Percentiles rank a stretch among this genome's conserved stretches.
These are phyloP conservation scores for Monilinia aucupariae DNA, from an alignment of 2,329 filamentous ascomycete species.

Conservation along the genomic window DNA sequence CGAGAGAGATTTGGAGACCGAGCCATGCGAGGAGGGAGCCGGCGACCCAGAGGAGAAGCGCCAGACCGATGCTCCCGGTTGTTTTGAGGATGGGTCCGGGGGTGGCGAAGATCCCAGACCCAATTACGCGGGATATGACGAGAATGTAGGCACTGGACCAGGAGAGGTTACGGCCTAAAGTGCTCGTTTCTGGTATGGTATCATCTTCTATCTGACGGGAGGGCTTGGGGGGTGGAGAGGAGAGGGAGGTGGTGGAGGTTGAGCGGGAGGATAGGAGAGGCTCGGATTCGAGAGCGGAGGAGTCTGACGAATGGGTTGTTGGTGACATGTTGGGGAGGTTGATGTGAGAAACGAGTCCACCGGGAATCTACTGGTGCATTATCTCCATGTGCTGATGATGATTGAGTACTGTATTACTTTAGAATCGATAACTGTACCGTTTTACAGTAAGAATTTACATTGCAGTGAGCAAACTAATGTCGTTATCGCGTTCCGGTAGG, in stretches of 20 bases:
- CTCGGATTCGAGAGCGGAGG: conserved; percentile 6
- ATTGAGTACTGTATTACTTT: background rate
- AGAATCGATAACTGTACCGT: background rate
- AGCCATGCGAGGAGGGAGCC: conserved; percentile 42
- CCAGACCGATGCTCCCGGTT: conserved; percentile 57
- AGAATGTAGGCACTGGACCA: conserved; percentile 32
- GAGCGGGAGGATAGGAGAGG: conserved; percentile 22
- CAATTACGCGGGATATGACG: conserved; percentile 31
- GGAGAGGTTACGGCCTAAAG: conserved; percentile 44
- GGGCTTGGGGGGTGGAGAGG: conserved; percentile 14
- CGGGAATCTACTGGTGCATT: conserved; percentile 1
- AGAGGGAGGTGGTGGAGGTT: conserved; percentile 11
- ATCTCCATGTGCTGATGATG: background rate
- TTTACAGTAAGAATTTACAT: background rate
- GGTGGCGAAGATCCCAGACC: conserved; percentile 35
- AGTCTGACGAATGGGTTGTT: background rate
- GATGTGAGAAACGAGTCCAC: background rate
- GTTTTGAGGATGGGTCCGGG: conserved; percentile 62
- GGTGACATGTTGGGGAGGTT: background rate
- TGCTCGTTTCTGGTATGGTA: conserved; percentile 54
- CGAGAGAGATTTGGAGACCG: conserved; percentile 42
- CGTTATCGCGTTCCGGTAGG: background rate
- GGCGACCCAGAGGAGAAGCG: conserved; percentile 49
- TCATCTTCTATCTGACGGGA: conserved; percentile 44
- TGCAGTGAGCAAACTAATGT: too few species aligned